Percentiles rank a stretch among this genome's conserved stretches.
Conservation (phyloP, 805 yeast species). For the Yamadazyma nakazawae region DNA sequence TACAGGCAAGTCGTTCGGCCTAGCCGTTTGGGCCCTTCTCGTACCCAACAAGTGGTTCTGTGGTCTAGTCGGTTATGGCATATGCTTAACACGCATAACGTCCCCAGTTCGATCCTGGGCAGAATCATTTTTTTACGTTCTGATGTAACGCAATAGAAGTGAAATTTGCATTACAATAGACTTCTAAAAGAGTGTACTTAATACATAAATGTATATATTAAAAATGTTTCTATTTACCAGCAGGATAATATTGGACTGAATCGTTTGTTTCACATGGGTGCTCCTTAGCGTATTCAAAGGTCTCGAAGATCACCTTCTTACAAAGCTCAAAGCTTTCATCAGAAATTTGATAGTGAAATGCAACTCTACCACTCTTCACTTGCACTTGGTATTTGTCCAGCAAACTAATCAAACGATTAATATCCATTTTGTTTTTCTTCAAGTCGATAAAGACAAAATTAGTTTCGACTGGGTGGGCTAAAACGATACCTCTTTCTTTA, state of each 20-base stretch:
- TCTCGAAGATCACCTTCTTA: conserved; percentile 52
- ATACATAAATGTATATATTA: too few species aligned
- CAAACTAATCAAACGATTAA: conserved; percentile 48
- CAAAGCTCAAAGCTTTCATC: conserved; percentile 26
- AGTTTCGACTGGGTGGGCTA: conserved; percentile 77
- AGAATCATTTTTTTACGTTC: conserved; percentile 89
- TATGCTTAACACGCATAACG: conserved; percentile 99
- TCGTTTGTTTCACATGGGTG: conserved; percentile 40
- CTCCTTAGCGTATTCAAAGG: conserved; percentile 49
- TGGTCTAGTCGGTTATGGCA: conserved; percentile 99
- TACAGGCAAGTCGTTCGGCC: too few species aligned
- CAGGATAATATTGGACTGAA: background rate
- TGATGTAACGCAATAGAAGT: too few species aligned
- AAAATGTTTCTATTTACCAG: background rate
- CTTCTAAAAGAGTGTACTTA: too few species aligned
- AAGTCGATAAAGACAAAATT: conserved; percentile 79
- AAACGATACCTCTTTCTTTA: conserved; percentile 46
- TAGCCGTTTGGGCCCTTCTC: too few species aligned
- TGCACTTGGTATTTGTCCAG: conserved; percentile 61
- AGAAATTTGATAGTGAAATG: conserved; percentile 61
- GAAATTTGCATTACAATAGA: too few species aligned
- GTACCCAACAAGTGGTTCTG: conserved; percentile 56
- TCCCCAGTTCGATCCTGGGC: conserved; percentile 99
- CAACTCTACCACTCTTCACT: conserved; percentile 69
- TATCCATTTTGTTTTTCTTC: conserved; percentile 50